A percentile compares a stretch with the other conserved stretches of the same genome.
These are phyloP conservation scores for Prunus salicina DNA, from an alignment of 306 rosid genomes.

Conservation along the genomic window DNA sequence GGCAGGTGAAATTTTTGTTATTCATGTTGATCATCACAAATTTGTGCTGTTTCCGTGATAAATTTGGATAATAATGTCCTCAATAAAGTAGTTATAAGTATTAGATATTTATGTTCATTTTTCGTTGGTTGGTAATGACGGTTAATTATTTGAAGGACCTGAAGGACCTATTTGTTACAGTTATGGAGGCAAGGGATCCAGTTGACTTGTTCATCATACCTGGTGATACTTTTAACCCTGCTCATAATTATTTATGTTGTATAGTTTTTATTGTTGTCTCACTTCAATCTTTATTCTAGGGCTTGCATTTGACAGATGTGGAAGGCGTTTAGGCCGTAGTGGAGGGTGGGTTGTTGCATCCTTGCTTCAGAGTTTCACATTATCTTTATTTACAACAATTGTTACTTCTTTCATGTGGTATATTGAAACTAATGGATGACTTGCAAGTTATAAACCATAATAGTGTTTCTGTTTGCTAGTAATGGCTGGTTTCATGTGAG, in stretches of 20 bases:
- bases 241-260: not conserved
- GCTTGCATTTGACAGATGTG: slow-evolving; percentile 84
- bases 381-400: not conserved
- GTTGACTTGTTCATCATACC: slow-evolving; percentile 88
- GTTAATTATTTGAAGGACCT: slow-evolving; percentile 18
- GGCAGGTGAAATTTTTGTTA: not conserved
- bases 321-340: slow-evolving; percentile 92
- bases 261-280: slow-evolving; percentile 3
- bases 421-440: too few species aligned
- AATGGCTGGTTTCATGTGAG: not conserved
- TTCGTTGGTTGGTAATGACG: not conserved
- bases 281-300: slow-evolving; percentile 43
- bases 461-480: too few species aligned
- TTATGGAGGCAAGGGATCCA: slow-evolving; percentile 82
- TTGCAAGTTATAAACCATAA: too few species aligned
- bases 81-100: not conserved
- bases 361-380: slow-evolving; percentile 12
- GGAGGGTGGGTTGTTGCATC: slow-evolving; percentile 66
- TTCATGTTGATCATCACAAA: not conserved
- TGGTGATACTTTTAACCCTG: slow-evolving; percentile 43
- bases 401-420: too few species aligned
- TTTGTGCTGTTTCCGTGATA: too few species aligned
- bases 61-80: not conserved
- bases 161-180: slow-evolving; percentile 56
- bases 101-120: not conserved